Evolutionary conservation across 257 asterid species (phyloP).

Genomic region (Plectranthus barbatus): DNA sequence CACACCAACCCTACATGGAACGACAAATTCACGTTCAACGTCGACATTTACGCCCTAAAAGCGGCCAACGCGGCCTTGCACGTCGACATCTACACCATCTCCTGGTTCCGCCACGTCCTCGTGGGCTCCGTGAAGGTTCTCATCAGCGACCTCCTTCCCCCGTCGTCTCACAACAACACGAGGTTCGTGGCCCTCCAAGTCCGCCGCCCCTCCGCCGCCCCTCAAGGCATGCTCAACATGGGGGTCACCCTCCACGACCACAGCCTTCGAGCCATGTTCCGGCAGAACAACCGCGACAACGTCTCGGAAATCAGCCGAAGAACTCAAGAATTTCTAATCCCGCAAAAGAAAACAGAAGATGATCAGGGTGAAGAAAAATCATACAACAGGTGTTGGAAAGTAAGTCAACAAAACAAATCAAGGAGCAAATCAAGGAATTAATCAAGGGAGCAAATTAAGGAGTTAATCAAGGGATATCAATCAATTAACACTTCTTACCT

Average conservation of each 20-base stretch:
- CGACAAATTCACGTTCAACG: conserved; percentile 50
- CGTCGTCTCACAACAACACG: not conserved
- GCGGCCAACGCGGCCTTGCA: conserved; percentile 32
- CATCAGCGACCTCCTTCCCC: conserved; percentile 34
- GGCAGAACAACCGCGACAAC: conserved; percentile 3
- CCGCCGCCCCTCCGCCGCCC: conserved; percentile 60
- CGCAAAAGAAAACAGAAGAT: not conserved
- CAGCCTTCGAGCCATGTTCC: conserved; percentile 36
- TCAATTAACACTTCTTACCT: too few relatives aligned
- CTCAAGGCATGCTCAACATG: conserved; percentile 83
- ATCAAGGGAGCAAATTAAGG: too few relatives aligned
- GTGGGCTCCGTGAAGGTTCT: conserved; percentile 52
- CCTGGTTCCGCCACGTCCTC: conserved; percentile 58
- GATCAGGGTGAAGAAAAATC: conserved; percentile 6
- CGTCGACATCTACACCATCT: conserved; percentile 48
- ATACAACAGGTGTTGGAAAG: too few relatives aligned
- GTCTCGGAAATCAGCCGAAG: not conserved
- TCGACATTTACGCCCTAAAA: conserved; percentile 31
- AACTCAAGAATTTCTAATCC: not conserved
- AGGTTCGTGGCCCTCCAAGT: conserved; percentile 59
- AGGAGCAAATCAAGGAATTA: too few relatives aligned
- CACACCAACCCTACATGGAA: conserved; percentile 60
- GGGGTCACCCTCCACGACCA: conserved; percentile 46
- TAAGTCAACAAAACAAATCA: too few relatives aligned
- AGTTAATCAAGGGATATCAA: too few relatives aligned